phyloP scores from a whole-genome alignment of 2,329 filamentous ascomycete genomes.

The Dothistroma septosporum region DNA sequence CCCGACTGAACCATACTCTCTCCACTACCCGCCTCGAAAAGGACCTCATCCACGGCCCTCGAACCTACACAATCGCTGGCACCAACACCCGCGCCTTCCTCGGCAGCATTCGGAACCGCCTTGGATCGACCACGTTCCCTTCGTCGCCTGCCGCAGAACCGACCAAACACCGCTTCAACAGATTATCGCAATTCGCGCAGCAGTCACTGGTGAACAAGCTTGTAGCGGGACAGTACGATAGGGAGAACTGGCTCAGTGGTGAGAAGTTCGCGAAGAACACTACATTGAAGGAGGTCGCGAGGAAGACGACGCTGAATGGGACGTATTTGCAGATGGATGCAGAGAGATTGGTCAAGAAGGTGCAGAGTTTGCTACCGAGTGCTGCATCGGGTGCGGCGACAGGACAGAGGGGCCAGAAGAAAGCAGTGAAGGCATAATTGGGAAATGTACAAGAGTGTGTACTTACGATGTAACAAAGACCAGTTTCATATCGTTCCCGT shows the following conservation, averaged over 20 bases:
- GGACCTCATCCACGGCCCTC: slow-evolving; percentile 1
- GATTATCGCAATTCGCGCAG: neutral
- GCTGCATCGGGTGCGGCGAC: slow-evolving; percentile 1
- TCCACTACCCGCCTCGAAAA: neutral
- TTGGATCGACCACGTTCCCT: slow-evolving; percentile 20
- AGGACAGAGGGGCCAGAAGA: slow-evolving; percentile 4
- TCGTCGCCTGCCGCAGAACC: slow-evolving; percentile 7
- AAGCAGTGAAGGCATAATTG: neutral
- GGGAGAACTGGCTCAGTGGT: neutral
- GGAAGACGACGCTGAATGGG: slow-evolving; percentile 23
- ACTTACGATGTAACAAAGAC: slow-evolving; percentile 1
- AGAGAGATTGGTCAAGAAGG: slow-evolving; percentile 33
- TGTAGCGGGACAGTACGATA: slow-evolving; percentile 20
- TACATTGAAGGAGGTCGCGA: slow-evolving; percentile 22
- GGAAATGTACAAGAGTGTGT: neutral
- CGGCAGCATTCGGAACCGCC: slow-evolving; percentile 25
- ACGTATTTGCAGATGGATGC: slow-evolving; percentile 29
- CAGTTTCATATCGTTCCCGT: neutral
- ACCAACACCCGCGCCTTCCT: slow-evolving; percentile 17
- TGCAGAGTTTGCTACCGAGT: slow-evolving; percentile 20
- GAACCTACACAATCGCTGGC: slow-evolving; percentile 21
- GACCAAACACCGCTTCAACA: neutral
- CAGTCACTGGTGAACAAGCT: slow-evolving; percentile 18
- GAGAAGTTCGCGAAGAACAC: slow-evolving; percentile 13
- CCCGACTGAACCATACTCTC: neutral